Evolutionary conservation across 305 asterid genomes (phyloP), one percentile per base, ranked within the genome.

Genomic region (Fraxinus xanthoxyloides): DNA sequence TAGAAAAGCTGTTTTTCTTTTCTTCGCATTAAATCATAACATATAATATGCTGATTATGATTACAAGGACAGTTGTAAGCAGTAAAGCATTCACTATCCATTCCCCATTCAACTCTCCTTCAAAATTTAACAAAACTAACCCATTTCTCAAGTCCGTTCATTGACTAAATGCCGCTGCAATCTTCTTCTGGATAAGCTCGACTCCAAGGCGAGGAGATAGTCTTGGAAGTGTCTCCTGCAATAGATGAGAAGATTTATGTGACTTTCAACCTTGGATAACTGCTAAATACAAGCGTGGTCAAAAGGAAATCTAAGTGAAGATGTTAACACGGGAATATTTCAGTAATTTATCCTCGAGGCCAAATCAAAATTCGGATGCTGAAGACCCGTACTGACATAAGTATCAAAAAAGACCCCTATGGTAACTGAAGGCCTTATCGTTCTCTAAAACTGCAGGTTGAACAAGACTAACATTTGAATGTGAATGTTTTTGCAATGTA

Each of bases 191-290:
- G 69, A 92, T 84, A 63, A 92, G 92, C 87, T 93, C 98, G 12
- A 90, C 92, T 67, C 92, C 93, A 17, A 92, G 94, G 74, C 98
- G 97, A 30, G 98, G 98, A 75, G 98, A 93, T 82, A 94, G 88
- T 79, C 98, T 89, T 10, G 98, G 97, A 84, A 94, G 93, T 21
- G 85, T 83, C 87, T 91, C 97, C 98, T 92, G 91, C 56, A 79
- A 85, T 65, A 85, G 28, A 80, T 26, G 59, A 65, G 46, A 56
- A 4, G 34, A 19, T 51, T 48, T 72, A 13, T 69, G 36, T 28
- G 73, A 67, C 70, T 30, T 63, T 36, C 76, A 76, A n/a, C 46
- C 78, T 77, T 1, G 54, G 31, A 56, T 26, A 46, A 7, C 77
- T 31, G 34, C 75, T 24, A 75, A 48, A 30, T 32, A 46, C 43